A percentile compares a stretch with the other conserved stretches of the same genome.
phyloP scores from a whole-genome alignment of 2,329 filamentous ascomycete genomes.

The Aspergillus brasiliensis region DNA sequence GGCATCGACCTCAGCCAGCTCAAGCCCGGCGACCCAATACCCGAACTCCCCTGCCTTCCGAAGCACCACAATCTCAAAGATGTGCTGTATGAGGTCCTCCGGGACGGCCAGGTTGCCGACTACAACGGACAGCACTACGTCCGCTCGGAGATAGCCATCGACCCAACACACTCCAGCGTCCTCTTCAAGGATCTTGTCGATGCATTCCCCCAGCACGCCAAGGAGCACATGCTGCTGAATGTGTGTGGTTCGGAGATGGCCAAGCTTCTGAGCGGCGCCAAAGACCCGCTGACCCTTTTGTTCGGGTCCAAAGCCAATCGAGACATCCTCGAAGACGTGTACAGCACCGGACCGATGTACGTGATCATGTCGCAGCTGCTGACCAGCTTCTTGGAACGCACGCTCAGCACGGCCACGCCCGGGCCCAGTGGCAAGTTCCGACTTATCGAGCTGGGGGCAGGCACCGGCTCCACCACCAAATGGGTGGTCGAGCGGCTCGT shows the following conservation, averaged over 20 bases:
- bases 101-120: too few relatives aligned
- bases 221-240: constrained; percentile 36
- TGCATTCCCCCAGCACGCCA: constrained; percentile 38
- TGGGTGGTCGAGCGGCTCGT: constrained; percentile 28
- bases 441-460: constrained; percentile 45
- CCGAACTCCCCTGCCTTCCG: not conserved
- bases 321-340: constrained; percentile 41
- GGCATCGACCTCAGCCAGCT: not conserved
- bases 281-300: constrained; percentile 42
- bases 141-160: too few relatives aligned
- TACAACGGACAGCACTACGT: too few relatives aligned
- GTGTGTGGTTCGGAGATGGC: constrained; percentile 39
- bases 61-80: not conserved
- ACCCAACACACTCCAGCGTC: constrained; percentile 10
- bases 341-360: constrained; percentile 36
- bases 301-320: constrained; percentile 38
- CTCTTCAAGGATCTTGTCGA: too few relatives aligned
- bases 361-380: constrained; percentile 9
- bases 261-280: constrained; percentile 38
- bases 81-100: too few relatives aligned
- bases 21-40: not conserved
- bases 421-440: too few relatives aligned
- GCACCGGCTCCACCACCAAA: constrained; percentile 40
- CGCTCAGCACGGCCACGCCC: not conserved
- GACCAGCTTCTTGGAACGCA: constrained; percentile 6